Conservation (phyloP, 768 basidiomycete species). For the Tulasnella sp. region DNA sequence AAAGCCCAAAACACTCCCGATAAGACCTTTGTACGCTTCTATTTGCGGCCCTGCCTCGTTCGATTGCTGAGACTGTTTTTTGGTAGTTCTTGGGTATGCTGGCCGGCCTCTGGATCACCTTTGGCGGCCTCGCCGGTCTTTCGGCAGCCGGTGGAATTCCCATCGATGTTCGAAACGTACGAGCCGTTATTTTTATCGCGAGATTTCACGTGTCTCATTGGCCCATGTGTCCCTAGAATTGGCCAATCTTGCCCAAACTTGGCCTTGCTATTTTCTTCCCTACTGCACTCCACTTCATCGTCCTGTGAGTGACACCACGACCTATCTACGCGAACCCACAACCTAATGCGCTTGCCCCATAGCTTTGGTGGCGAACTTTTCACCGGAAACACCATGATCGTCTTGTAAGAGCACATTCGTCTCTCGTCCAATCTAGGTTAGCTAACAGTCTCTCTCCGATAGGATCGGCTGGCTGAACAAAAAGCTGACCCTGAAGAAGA, state of each 20-base stretch:
- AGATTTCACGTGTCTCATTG: neutral
- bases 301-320: neutral
- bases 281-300: conserved; percentile 25
- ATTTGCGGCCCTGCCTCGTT: neutral
- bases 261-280: conserved; percentile 29
- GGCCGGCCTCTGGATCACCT: conserved; percentile 30
- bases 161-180: conserved; percentile 2
- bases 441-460: neutral
- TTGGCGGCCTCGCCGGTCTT: conserved; percentile 29
- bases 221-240: conserved; percentile 10
- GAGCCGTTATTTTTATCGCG: conserved; percentile 13
- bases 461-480: conserved; percentile 2
- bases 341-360: neutral
- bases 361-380: conserved; percentile 31
- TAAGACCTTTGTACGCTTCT: neutral
- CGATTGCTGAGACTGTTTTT: neutral
- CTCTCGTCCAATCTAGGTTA: neutral
- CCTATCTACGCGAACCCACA: neutral
- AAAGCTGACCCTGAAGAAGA: conserved; percentile 24
- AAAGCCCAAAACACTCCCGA: conserved; percentile 14
- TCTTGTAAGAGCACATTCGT: conserved; percentile 8
- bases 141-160: conserved; percentile 27
- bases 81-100: conserved; percentile 29
- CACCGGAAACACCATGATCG: conserved; percentile 31
- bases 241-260: conserved; percentile 30